Evolutionary conservation across 345 rosid species (phyloP).

Genomic region (Cardamine occulta): DNA sequence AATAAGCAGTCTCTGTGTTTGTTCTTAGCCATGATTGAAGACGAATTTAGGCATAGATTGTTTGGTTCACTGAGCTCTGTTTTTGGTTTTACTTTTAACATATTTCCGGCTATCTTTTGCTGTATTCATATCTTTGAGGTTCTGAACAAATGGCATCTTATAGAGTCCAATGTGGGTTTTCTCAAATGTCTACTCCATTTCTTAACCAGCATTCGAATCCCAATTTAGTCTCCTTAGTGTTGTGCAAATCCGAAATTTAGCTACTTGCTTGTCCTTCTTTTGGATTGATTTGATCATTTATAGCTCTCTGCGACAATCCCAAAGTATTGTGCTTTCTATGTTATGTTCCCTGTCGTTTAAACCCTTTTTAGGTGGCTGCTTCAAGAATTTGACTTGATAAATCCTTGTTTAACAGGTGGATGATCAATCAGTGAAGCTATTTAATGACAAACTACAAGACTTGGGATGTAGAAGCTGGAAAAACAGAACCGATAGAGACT

Average conservation of each 20-base stretch:
- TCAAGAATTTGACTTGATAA: slow-evolving; percentile 11
- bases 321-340: slow-evolving; percentile 56
- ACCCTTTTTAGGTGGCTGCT: slow-evolving; percentile 21
- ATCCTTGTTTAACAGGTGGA: slow-evolving; percentile 51
- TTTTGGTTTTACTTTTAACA: background rate
- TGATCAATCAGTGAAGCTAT: slow-evolving; percentile 40
- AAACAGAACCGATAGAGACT: slow-evolving; percentile 39
- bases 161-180: slow-evolving; percentile 55
- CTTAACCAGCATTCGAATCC: background rate
- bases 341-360: slow-evolving; percentile 7
- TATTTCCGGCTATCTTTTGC: slow-evolving; percentile 42
- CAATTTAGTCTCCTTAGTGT: background rate
- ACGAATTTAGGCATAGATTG: too few species aligned
- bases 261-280: background rate
- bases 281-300: background rate
- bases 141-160: slow-evolving; percentile 49
- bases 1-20: too few species aligned
- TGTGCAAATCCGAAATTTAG: background rate
- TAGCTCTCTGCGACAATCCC: slow-evolving; percentile 27
- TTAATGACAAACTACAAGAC: slow-evolving; percentile 41
- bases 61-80: slow-evolving; percentile 34
- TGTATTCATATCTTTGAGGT: slow-evolving; percentile 14
- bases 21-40: too few species aligned
- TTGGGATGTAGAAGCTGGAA: slow-evolving; percentile 40
- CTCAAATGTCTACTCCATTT: background rate